Conservation (phyloP, 2,329 filamentous ascomycete genomes). For the Monosporascus sp. region DNA sequence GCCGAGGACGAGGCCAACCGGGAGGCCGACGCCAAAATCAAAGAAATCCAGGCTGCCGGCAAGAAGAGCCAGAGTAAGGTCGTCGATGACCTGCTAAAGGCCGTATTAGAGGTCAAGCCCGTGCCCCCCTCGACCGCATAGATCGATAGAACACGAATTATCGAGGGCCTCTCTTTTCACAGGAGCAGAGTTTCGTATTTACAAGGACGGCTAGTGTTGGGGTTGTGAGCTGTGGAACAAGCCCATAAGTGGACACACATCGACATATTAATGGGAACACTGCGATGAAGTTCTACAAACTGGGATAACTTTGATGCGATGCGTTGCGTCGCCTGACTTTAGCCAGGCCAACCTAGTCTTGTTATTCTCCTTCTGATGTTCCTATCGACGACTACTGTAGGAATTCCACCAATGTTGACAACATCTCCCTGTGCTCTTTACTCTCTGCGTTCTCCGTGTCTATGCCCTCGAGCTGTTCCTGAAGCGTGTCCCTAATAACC, state of each 20-base stretch:
- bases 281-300: too few relatives aligned
- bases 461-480: constrained; percentile 49
- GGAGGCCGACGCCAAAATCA: constrained; percentile 75
- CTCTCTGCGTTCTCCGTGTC: constrained; percentile 48
- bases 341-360: too few relatives aligned
- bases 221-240: too few relatives aligned
- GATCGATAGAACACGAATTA: too few relatives aligned
- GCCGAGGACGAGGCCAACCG: constrained; percentile 74
- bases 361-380: too few relatives aligned
- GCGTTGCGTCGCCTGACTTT: too few relatives aligned
- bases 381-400: constrained; percentile 27
- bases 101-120: constrained; percentile 80
- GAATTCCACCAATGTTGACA: constrained; percentile 46
- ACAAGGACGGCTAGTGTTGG: too few relatives aligned
- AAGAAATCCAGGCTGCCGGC: constrained; percentile 75
- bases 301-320: too few relatives aligned
- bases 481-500: constrained; percentile 61
- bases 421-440: constrained; percentile 53
- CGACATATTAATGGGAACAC: too few relatives aligned
- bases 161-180: too few relatives aligned
- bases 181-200: too few relatives aligned
- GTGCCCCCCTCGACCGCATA: constrained; percentile 37
- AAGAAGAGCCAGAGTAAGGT: constrained; percentile 75
- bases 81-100: constrained; percentile 73
- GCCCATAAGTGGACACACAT: too few relatives aligned